These are phyloP conservation scores for Colletotrichum euphorbiae DNA, from an alignment of 2,329 filamentous ascomycete species.

Conservation along the genomic window DNA sequence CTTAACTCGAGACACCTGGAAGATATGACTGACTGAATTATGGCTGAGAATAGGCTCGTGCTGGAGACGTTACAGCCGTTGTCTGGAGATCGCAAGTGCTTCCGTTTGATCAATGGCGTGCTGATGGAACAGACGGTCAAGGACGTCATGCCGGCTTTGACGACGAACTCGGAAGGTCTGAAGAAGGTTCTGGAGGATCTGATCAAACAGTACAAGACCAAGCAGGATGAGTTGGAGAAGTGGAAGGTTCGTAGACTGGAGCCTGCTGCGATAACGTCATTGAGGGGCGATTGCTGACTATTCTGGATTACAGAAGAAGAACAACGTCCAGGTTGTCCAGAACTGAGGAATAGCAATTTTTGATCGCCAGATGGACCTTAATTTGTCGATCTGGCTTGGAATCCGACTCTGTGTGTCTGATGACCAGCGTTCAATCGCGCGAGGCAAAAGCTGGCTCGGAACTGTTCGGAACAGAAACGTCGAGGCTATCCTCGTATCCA, in stretches of 20 bases:
- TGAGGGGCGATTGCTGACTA: constrained; percentile 4
- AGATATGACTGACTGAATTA: background rate
- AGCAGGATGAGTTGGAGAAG: constrained; percentile 94
- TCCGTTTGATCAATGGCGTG: constrained; percentile 98
- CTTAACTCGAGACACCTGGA: background rate
- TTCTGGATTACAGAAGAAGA: constrained; percentile 77
- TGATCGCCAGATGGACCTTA: background rate
- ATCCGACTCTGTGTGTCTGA: background rate
- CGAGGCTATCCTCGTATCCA: background rate
- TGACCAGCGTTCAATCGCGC: background rate
- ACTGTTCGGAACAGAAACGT: background rate
- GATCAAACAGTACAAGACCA: constrained; percentile 94
- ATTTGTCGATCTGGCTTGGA: background rate
- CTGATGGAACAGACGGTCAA: constrained; percentile 93
- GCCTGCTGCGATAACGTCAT: constrained; percentile 10
- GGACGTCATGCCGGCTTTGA: constrained; percentile 89
- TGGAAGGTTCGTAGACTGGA: constrained; percentile 82
- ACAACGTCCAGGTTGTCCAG: constrained; percentile 88
- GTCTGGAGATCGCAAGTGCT: constrained; percentile 90
- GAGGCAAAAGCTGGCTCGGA: background rate
- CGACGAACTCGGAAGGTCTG: constrained; percentile 93
- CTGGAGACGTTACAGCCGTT: constrained; percentile 91
- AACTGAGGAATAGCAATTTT: constrained; percentile 60
- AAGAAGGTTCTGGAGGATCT: constrained; percentile 95
- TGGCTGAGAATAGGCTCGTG: constrained; percentile 76